Evolutionary conservation across 805 yeast species (phyloP).

Genomic region (Clavispora asparagi): DNA sequence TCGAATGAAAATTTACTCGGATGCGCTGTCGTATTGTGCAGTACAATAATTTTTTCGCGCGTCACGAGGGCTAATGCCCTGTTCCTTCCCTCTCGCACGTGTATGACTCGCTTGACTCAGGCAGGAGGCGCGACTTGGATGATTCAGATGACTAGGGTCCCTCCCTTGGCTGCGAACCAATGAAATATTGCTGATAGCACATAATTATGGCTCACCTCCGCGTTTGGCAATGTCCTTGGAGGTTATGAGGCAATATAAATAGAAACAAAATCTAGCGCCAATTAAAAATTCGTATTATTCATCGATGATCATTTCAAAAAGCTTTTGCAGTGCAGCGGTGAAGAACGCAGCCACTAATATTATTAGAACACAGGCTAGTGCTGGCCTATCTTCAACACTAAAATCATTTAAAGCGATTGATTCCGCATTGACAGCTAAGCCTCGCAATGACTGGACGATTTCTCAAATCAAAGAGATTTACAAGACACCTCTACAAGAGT

Average conservation of each 20-base stretch:
- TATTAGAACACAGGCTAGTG: neutral
- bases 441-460: conserved; percentile 48
- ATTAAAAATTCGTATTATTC: neutral
- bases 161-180: neutral
- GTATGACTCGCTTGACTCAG: conserved; percentile 5
- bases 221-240: neutral
- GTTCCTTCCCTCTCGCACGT: neutral
- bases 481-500: conserved; percentile 59
- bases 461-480: conserved; percentile 57
- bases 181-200: neutral
- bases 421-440: neutral
- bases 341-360: conserved; percentile 1
- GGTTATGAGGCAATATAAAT: neutral
- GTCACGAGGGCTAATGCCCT: conserved; percentile 7
- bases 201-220: neutral
- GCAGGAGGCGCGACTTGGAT: neutral
- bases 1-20: neutral
- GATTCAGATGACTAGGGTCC: conserved; percentile 1
- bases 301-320: neutral
- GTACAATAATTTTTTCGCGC: neutral
- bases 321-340: neutral
- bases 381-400: neutral
- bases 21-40: neutral
- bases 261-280: neutral
- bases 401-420: neutral